Evolutionary conservation across 208 protist species (phyloP), one percentile per base, ranked within the genome.

Genomic region (Acanthamoeba healyi): DNA sequence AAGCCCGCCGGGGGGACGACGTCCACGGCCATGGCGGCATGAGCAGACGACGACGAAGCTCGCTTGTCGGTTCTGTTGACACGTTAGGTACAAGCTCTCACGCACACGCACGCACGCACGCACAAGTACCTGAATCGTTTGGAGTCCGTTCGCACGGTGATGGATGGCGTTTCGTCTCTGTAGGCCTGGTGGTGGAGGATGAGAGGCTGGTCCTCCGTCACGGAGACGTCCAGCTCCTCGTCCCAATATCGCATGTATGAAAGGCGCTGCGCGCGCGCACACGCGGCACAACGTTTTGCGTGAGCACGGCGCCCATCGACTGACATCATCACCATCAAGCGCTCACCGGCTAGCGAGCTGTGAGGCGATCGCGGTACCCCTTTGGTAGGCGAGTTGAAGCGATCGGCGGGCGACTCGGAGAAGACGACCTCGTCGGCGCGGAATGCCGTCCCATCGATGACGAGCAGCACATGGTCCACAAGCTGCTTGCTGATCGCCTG

Each of bases 371-470:
- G 63, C n/a, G 1, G 67, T 34, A 44, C 38, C 38, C 67, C 67
- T 24, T 77, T 77, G 67, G 38, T 44, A 24, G 67, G 67, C 67
- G 67, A 77, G 36, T 7, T 44, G 67, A 77, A 77, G 34, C 67
- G 67, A 34, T n/a, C 14, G 34, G 36, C 38, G 10, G 67, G 67
- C 15, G 67, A 44, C 12, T 38, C 36, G 0, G 36, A 38, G 38
- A 44, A 77, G 17, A 24, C 67, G 38, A 77, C 36, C 0, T 77
- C 67, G 36, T 77, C 67, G 34, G 67, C 67, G 36, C 67, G 67
- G 34, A 77, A 77, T 10, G 67, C 67, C 19, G 67, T 77, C 1
- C 38, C 67, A 26, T 77, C 67, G 34, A 77, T 22, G 36, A 46
- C 38, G 22, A 77, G 67, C 36, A 77, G 17, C 3, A 77, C 36